Evolutionary conservation across 345 rosid species (phyloP), one percentile per base, ranked within the genome.

Genomic region (Linum lewisii): DNA sequence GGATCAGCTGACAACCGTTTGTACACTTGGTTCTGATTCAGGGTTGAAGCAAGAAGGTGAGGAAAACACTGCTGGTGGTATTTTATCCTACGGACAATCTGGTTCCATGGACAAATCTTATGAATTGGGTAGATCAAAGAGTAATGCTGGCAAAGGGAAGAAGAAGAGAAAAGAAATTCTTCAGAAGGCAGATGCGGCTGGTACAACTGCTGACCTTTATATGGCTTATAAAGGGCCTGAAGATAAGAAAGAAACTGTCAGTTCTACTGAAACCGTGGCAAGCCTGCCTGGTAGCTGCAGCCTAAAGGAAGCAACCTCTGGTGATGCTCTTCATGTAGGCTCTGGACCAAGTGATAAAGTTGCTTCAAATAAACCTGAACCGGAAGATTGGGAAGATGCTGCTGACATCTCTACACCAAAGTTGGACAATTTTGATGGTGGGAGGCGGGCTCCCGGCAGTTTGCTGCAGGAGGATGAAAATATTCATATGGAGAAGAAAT

Each of bases 361-460:
- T 59, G 72, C 65, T 55, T 71, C 67, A 57, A 66, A 64, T 66
- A 90, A 85, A 72, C 65, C 76, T 51, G 99, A 94, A 70, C 88
- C 76, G 13, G 97, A 90, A 75, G 90, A 94, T 75, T 94, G 99
- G 97, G 97, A 94, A 73, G 95, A 90, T 84, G 97, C 85, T 62
- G 95, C 88, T 14, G 99, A 90, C 62, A 71, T 84, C 25, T 87
- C 95, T 21, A 78, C 95, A 8, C 86, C 96, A 57, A 87, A 87
- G 61, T 59, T 94, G 78, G 92, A 79, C 74, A 49, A 78, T 68
- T 60, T 74, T 24, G 81, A 67, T 62, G 50, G 54, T 58, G 62
- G 64, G 51, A 74, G 49, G 59, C 72, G 38, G 57, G 56, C 45
- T 37, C 47, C 62, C 66, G 66, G 63, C 61, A 76, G 76, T 44